These are phyloP conservation scores for Xylaria sp. DNA, from an alignment of 2,329 filamentous ascomycete genomes.

Conservation along the genomic window DNA sequence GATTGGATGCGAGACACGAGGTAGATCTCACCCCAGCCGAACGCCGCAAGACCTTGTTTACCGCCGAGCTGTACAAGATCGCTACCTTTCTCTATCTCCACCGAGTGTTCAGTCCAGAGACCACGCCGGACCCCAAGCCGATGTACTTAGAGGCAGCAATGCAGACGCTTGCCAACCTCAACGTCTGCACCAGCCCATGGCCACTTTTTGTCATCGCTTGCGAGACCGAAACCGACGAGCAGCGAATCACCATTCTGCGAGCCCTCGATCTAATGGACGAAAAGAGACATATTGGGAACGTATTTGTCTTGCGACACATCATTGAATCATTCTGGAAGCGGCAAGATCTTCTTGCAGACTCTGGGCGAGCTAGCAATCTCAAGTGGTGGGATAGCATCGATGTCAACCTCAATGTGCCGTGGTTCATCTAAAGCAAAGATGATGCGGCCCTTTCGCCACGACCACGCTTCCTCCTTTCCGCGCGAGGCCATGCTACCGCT, in stretches of 20 bases:
- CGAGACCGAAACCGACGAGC: conserved; percentile 38
- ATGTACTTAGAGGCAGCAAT: conserved; percentile 35
- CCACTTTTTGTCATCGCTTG: conserved; percentile 45
- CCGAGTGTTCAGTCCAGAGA: conserved; percentile 26
- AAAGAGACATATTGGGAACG: conserved; percentile 41
- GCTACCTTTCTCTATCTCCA: conserved; percentile 42
- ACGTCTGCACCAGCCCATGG: conserved; percentile 45
- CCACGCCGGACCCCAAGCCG: conserved; percentile 27
- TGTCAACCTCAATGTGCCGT: conserved; percentile 31
- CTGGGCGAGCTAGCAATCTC: conserved; percentile 24
- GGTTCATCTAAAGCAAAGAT: conserved; percentile 31
- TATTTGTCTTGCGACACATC: conserved; percentile 39
- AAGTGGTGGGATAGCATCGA: conserved; percentile 39
- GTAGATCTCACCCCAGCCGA: conserved; percentile 29
- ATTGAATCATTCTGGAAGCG: conserved; percentile 44
- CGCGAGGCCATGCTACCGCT: not conserved
- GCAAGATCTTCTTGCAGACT: conserved; percentile 37
- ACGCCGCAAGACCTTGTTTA: conserved; percentile 34
- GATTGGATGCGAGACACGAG: conserved; percentile 28
- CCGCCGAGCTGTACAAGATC: conserved; percentile 48
- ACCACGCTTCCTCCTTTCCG: not conserved
- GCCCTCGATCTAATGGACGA: conserved; percentile 40
- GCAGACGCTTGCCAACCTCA: conserved; percentile 33
- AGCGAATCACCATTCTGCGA: conserved; percentile 37
- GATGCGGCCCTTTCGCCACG: not conserved